A percentile compares a stretch with the other conserved stretches of the same genome.
Evolutionary conservation across 495 filamentous ascomycete genomes (phyloP).

Genomic region (Podospora pseudoanserina): DNA sequence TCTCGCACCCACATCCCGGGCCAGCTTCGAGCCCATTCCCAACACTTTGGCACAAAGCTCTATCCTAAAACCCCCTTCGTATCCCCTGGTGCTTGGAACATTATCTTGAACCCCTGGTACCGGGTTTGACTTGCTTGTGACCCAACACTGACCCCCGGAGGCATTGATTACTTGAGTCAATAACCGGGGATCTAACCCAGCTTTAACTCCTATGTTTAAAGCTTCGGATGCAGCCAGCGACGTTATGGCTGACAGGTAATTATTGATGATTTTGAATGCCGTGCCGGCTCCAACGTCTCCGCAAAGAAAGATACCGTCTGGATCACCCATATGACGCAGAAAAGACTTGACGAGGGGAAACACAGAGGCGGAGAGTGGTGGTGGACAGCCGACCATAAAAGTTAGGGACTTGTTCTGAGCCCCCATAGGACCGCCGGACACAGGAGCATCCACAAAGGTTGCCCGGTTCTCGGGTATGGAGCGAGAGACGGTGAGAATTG

Average conservation of each 20-base stretch:
- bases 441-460: slow-evolving; percentile 36
- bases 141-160: slow-evolving; percentile 38
- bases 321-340: slow-evolving; percentile 30
- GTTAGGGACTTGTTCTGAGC: slow-evolving; percentile 45
- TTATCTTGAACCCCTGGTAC: slow-evolving; percentile 35
- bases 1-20: slow-evolving; percentile 27
- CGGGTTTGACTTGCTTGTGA: slow-evolving; percentile 39
- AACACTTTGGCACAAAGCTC: slow-evolving; percentile 37
- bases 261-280: slow-evolving; percentile 42
- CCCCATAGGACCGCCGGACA: slow-evolving; percentile 41
- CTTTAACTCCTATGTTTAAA: slow-evolving; percentile 39
- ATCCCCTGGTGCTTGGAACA: slow-evolving; percentile 38
- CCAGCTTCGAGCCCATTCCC: slow-evolving; percentile 27
- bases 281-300: slow-evolving; percentile 36
- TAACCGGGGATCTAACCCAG: slow-evolving; percentile 36
- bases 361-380: slow-evolving; percentile 1
- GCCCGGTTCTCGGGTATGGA: slow-evolving; percentile 12
- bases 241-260: slow-evolving; percentile 40
- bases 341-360: slow-evolving; percentile 22
- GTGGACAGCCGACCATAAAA: slow-evolving; percentile 38
- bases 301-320: slow-evolving; percentile 33
- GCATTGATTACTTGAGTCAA: slow-evolving; percentile 38
- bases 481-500: slow-evolving; percentile 26
- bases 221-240: slow-evolving; percentile 40
- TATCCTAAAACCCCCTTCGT: slow-evolving; percentile 40